Base-by-base conservation (phyloP, 768 basidiomycete genomes). In the Auriscalpium orientale region DNA sequence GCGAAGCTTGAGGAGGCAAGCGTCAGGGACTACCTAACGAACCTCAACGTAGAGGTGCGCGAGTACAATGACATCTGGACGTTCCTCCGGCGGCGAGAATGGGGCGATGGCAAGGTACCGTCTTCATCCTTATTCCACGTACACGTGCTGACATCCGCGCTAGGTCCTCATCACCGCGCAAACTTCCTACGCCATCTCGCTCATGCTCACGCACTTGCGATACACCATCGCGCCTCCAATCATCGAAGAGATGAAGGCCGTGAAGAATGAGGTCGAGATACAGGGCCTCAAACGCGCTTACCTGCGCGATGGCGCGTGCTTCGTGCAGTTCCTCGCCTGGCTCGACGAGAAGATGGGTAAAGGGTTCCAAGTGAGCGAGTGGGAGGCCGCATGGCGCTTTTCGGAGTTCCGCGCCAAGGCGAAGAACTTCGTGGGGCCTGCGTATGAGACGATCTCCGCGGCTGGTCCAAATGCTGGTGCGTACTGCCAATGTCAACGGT, bases 361-460 rank as follows among this genome's bases (percentile, higher is more conserved):
- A 56, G 87, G 87, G 50, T 89, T 88, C 65, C 80, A 86, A 57
- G 86, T 98, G 61, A 89, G 88, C 7, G 95, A 98, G 71, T 97
- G 88, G 74, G 91, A 95, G 66, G 94, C 95, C 12, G 90, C 84
- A 1, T 90, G 85, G 68, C 81, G 89, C 53, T 73, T 97, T 55
- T 87, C 84, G 0, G 84, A 89, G 70, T 90, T 81, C 68, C 77
- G 92, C 58, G 74, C 81, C 64, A 77, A 82, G 65, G 76, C 80
- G 62, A 84, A 85, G 70, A 73, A 87, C 60, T 91, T 85, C 66
- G 84, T 84, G 82, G 90, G 91, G 6, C 81, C 90, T 16, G 91
- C 91, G 7, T 94, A 94, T 61, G 88, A 90, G 70, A 90, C 85
- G 54, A 95, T 98, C 58, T 90, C 87, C 21, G 95, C 90, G 2